Evolutionary conservation across 140 eudicot species (phyloP), one percentile per base, ranked within the genome.

Genomic region (Bidens hawaiensis): DNA sequence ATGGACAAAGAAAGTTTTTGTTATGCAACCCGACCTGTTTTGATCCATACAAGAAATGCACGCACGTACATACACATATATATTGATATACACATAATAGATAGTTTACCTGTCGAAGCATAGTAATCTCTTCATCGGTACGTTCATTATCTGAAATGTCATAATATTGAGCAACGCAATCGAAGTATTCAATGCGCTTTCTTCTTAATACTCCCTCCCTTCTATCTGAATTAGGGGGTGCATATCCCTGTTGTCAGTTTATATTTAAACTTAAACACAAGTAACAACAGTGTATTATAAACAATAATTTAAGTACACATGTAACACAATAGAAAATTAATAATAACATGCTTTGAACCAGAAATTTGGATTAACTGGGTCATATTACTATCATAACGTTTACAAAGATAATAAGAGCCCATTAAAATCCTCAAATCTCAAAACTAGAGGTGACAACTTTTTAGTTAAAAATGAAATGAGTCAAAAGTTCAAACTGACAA

Each of bases 171-270:
- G 95, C 83, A 55, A 93, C 96, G 62, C 89, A 82, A 72, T 93
- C 96, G 33, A 88, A 85, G 83, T 93, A 93, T 64, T 93, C 99
- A 14, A 72, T 61, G 68, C 96, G 96, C 72, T 93, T 93, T 80
- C 96, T 82, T 80, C 89, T 85, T 84, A 93, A 59, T 69, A 88
- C 84, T 79, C 89, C 95, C 75, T 88, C 99, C 95, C 99, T 93
- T 93, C 99, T 81, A 88, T 93, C 99, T 88, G 96, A 93, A 93
- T 88, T 93, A 88, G 96, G 85, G 83, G 99, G 99, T 83, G 99
- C 99, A 88, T 88, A 93, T 79, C 99, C 99, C 99, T 88, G 96
- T 88, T 72, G 89, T 88, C 96, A 85, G 88, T 85, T 78, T 73
- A 79, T 88, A 41, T 70, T 85, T 68, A 70, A 83, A 81, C 71